Evolutionary conservation across 2,329 filamentous ascomycete species (phyloP).

Genomic region (Hypomyces rosellus): DNA sequence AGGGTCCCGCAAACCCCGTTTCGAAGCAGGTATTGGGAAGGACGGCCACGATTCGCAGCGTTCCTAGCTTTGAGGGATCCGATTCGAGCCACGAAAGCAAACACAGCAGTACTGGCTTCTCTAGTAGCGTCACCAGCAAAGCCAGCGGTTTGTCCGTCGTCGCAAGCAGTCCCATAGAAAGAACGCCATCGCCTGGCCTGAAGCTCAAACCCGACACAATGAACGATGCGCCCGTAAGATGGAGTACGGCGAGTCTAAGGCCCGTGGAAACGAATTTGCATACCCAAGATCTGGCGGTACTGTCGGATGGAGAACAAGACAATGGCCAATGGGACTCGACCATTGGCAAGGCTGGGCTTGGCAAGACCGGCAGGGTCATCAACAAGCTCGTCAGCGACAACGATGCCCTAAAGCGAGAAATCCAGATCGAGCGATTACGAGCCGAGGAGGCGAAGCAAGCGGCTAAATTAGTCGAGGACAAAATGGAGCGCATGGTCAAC

Average conservation of each 20-base stretch:
- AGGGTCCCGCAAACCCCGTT: conserved; percentile 23
- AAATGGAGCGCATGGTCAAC: conserved; percentile 60
- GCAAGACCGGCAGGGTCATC: conserved; percentile 73
- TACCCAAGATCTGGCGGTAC: conserved; percentile 19
- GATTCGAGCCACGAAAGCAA: conserved; percentile 41
- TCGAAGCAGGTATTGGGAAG: conserved; percentile 28
- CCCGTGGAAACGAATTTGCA: conserved; percentile 25
- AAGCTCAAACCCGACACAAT: conserved; percentile 30
- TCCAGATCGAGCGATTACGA: conserved; percentile 57
- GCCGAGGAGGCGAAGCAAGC: conserved; percentile 67
- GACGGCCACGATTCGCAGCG: conserved; percentile 49
- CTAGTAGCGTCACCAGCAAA: conserved; percentile 51
- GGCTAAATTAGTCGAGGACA: conserved; percentile 61
- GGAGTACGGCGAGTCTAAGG: conserved; percentile 25
- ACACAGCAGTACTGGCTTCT: conserved; percentile 46
- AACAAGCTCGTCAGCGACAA: conserved; percentile 77
- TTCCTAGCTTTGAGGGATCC: conserved; percentile 48
- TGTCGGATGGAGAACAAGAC: conserved; percentile 30
- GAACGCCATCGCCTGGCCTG: conserved; percentile 23
- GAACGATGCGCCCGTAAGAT: conserved; percentile 24
- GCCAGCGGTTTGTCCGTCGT: conserved; percentile 40
- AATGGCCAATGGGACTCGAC: conserved; percentile 55
- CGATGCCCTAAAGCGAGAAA: conserved; percentile 67
- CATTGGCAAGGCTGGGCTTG: conserved; percentile 62
- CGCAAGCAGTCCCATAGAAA: conserved; percentile 28